These are phyloP conservation scores for Apiotrichum veenhuisii DNA, from an alignment of 1,284 basidiomycete genomes.

Conservation along the genomic window DNA sequence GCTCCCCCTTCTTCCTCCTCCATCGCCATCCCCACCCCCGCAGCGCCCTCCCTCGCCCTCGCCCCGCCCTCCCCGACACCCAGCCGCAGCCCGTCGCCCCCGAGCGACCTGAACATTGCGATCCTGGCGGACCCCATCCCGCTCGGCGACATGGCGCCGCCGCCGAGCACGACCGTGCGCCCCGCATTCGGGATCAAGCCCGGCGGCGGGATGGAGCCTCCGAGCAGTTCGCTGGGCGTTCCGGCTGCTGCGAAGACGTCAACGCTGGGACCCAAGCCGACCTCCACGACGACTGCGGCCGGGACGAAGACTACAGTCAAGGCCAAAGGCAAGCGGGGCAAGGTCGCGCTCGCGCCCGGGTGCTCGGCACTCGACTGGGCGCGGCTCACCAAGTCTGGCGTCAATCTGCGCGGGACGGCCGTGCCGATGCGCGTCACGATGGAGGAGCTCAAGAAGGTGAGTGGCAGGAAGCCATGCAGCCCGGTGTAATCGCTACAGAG, in stretches of 20 bases:
- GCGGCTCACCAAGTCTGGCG: conserved; percentile 70
- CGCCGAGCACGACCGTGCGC: conserved; percentile 35
- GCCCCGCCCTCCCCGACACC: conserved; percentile 59
- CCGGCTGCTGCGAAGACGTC: conserved; percentile 30
- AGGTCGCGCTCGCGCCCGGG: conserved; percentile 87
- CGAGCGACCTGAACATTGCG: conserved; percentile 43
- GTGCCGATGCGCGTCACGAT: conserved; percentile 69
- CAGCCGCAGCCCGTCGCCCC: conserved; percentile 53
- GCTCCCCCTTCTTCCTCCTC: conserved; percentile 22
- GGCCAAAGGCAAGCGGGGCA: conserved; percentile 58
- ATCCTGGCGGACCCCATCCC: conserved; percentile 38
- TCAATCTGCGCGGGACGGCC: conserved; percentile 64
- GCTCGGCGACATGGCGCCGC: conserved; percentile 43
- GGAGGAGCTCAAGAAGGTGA: conserved; percentile 77
- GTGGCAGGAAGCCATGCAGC: conserved; percentile 31
- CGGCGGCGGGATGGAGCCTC: conserved; percentile 24
- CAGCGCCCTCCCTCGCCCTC: conserved; percentile 37
- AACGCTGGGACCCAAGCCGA: conserved; percentile 49
- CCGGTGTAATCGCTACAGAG: not conserved
- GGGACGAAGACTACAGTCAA: conserved; percentile 35
- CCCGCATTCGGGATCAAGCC: conserved; percentile 40
- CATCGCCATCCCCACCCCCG: conserved; percentile 13
- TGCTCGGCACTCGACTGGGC: conserved; percentile 95
- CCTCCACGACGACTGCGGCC: conserved; percentile 61
- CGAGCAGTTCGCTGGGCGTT: conserved; percentile 26